phyloP scores from a whole-genome alignment of 495 filamentous ascomycete genomes.

The Penicillium egyptiacum region DNA sequence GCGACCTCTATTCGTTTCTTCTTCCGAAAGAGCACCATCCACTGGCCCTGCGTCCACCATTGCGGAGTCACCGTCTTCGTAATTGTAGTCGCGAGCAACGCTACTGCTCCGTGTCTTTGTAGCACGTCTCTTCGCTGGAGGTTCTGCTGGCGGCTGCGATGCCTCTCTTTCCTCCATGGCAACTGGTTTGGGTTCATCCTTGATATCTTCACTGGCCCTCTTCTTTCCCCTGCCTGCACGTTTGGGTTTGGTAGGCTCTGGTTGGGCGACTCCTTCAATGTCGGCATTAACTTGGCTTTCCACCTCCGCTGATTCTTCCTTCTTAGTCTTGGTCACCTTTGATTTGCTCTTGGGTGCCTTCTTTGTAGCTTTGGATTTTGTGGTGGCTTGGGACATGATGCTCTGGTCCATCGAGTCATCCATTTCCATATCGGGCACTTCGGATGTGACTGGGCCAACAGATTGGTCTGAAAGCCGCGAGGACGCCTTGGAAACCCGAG shows the following conservation, averaged over 20 bases:
- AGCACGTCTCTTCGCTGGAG: conserved; percentile 66
- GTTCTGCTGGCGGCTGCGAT: conserved; percentile 45
- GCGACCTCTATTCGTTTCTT: conserved; percentile 38
- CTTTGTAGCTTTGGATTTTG: conserved; percentile 56
- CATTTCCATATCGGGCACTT: conserved; percentile 54
- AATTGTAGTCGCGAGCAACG: conserved; percentile 25
- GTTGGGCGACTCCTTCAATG: conserved; percentile 24
- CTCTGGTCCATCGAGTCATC: conserved; percentile 66
- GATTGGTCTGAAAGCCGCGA: conserved; percentile 72
- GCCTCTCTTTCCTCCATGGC: conserved; percentile 20
- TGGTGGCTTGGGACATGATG: conserved; percentile 54
- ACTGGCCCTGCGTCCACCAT: conserved; percentile 26
- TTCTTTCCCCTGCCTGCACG: conserved; percentile 60
- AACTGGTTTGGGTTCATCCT: conserved; percentile 38
- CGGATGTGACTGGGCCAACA: conserved; percentile 51
- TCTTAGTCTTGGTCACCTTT: conserved; percentile 51
- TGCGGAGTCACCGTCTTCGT: conserved; percentile 20
- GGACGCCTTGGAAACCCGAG: conserved; percentile 63
- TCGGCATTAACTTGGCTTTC: conserved; percentile 40
- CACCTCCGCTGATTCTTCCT: conserved; percentile 57
- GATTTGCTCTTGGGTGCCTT: conserved; percentile 42
- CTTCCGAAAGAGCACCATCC: conserved; percentile 25
- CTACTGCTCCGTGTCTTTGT: conserved; percentile 53
- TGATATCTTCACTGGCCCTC: conserved; percentile 61
- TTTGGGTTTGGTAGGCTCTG: conserved; percentile 41